Conservation (phyloP, 2,329 filamentous ascomycete genomes). For the Fusarium praegraminearum region DNA sequence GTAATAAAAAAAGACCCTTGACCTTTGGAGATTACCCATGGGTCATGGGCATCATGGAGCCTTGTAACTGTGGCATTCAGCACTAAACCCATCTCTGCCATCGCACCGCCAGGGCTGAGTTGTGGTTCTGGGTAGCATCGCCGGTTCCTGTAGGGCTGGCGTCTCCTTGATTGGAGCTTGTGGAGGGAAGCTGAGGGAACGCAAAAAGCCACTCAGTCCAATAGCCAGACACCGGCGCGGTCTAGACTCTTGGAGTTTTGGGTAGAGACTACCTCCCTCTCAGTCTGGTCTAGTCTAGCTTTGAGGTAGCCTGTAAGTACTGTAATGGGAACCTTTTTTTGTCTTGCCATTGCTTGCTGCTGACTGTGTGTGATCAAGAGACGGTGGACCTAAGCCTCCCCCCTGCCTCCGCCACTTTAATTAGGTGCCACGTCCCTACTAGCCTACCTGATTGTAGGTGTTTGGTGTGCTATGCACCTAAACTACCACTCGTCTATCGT, state of each 20-base stretch:
- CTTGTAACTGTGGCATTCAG: slow-evolving; percentile 21
- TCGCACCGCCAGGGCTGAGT: slow-evolving; percentile 25
- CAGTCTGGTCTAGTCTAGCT: neutral
- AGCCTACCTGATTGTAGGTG: neutral
- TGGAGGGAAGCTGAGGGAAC: slow-evolving; percentile 27
- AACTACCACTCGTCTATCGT: slow-evolving; percentile 9
- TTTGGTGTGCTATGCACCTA: neutral
- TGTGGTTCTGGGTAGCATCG: slow-evolving; percentile 19
- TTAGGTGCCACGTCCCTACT: neutral
- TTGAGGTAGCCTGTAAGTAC: neutral
- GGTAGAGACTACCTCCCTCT: neutral
- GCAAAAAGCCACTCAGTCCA: slow-evolving; percentile 32
- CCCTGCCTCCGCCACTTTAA: slow-evolving; percentile 17
- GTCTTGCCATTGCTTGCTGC: slow-evolving; percentile 2
- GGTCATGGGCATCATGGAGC: slow-evolving; percentile 20
- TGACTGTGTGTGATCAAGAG: slow-evolving; percentile 11
- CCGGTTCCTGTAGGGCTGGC: slow-evolving; percentile 36
- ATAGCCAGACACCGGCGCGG: slow-evolving; percentile 32
- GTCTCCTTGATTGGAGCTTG: slow-evolving; percentile 30
- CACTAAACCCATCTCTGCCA: slow-evolving; percentile 32
- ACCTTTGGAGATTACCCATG: slow-evolving; percentile 5
- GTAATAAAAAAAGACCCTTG: slow-evolving; percentile 2
- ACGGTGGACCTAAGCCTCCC: slow-evolving; percentile 9
- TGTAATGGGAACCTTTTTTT: neutral
- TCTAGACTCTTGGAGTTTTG: slow-evolving; percentile 24